These are phyloP conservation scores for Kalanchoe fedtschenkoi DNA, from an alignment of 164 flowering plant species.

Conservation along the genomic window DNA sequence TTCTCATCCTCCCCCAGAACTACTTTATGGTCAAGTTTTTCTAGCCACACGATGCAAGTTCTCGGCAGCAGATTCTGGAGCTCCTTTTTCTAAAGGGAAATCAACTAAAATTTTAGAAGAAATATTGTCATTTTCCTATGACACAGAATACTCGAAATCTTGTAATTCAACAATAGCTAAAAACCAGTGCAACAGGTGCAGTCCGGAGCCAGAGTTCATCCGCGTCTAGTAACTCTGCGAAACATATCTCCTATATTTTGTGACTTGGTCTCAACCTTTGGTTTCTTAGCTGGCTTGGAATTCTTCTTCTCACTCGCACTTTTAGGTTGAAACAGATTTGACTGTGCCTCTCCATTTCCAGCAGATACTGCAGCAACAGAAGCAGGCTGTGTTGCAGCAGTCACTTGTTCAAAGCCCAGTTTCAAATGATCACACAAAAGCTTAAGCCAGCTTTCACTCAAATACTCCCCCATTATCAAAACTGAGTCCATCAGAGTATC, in stretches of 20 bases:
- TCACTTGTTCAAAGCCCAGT: not conserved
- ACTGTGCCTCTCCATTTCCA: not conserved
- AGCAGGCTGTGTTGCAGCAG: not conserved
- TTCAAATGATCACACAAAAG: slow-evolving; percentile 37
- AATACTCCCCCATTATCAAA: slow-evolving; percentile 67
- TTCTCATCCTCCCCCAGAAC: no score
- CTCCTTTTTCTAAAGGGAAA: no score
- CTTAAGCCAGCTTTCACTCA: slow-evolving; percentile 79
- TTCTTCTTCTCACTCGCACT: not conserved
- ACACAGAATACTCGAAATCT: not conserved
- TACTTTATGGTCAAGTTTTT: no score
- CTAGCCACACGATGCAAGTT: no score
- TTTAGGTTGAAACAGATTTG: not conserved
- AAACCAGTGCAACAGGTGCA: not conserved
- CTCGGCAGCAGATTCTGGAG: no score
- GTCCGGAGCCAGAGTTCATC: not conserved
- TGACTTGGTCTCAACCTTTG: slow-evolving; percentile 3
- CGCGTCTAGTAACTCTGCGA: slow-evolving; percentile 3
- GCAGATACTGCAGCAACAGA: not conserved
- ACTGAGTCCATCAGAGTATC: slow-evolving; percentile 61
- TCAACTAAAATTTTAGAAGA: no score
- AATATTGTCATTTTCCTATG: no score
- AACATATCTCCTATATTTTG: slow-evolving; percentile 5
- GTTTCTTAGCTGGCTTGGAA: not conserved
- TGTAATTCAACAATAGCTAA: not conserved